Conservation (phyloP, 2,329 filamentous ascomycete species). For the Acrodontium crateriforme region DNA sequence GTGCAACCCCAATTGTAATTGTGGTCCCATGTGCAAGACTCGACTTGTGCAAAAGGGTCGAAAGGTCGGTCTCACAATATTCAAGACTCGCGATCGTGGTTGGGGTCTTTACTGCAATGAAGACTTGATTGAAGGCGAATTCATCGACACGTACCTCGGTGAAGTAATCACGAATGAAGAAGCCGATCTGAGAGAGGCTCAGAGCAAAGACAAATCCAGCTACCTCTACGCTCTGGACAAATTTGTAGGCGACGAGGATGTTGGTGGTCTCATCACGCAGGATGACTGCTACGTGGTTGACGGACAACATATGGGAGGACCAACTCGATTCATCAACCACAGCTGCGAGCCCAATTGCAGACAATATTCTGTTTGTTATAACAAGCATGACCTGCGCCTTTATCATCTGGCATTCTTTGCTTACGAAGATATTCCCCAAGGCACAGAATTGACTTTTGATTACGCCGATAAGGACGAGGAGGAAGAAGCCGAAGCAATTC, state of each 20-base stretch:
- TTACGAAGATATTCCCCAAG: constrained; percentile 47
- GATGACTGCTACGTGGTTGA: constrained; percentile 35
- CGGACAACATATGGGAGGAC: constrained; percentile 64
- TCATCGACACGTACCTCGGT: constrained; percentile 67
- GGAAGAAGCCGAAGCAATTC: constrained; percentile 18
- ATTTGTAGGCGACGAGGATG: constrained; percentile 44
- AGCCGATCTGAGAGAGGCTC: constrained; percentile 49
- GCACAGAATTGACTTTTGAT: constrained; percentile 65
- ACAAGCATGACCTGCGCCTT: constrained; percentile 58
- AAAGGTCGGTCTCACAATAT: constrained; percentile 59
- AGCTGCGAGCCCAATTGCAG: constrained; percentile 66
- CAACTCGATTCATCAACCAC: constrained; percentile 73
- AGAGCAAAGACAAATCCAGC: constrained; percentile 52
- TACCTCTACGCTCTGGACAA: constrained; percentile 77
- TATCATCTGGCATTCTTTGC: constrained; percentile 71
- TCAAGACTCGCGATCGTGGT: constrained; percentile 58
- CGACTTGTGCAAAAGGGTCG: constrained; percentile 64
- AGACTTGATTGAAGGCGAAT: constrained; percentile 56
- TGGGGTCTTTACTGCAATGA: constrained; percentile 61
- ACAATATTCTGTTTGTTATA: constrained; percentile 66
- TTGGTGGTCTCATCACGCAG: constrained; percentile 26
- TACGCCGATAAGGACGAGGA: constrained; percentile 53
- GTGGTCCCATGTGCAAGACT: constrained; percentile 52
- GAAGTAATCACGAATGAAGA: constrained; percentile 39
- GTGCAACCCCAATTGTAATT: constrained; percentile 60